Base-by-base conservation (phyloP, 73 alveolate genomes). In the Paramecium caudatum region DNA sequence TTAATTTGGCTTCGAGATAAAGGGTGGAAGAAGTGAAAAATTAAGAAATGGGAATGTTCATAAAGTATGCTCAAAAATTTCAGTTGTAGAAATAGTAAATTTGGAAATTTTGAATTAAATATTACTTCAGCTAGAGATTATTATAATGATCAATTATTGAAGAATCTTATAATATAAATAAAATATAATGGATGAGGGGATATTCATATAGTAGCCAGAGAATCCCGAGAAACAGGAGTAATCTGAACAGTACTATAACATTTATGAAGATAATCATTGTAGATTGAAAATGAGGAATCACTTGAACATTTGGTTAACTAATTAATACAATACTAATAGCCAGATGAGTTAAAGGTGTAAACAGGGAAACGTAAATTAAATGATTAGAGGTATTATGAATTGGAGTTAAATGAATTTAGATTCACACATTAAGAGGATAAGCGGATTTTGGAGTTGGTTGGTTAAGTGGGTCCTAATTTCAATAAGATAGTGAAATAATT, bases 401-500 rank as follows among this genome's bases (percentile, higher is more conserved):
- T n/a, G n/a, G n/a, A n/a, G n/a, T 16, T 30, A 32, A 30, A 65
- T 65, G 16, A 36, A 25, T 32, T 74, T 27, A 74, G 88, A 43
- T 74, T 74, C 43, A 41, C 88, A 41, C 15, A 21, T 41, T 27
- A 74, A 74, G 88, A 74, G 19, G 88, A 74, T 74, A 74, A 74
- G 65, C 88, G 39, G 21, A 74, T 74, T 27, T 74, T 74, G 30
- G 47, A 74, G 43, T 45, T 74, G 10, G 88, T 74, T 10, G 36
- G 16, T 16, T 45, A 74, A 43, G 88, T 74, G 9, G 88, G 88
- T 74, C 88, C 88, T 1, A 74, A 74, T 45, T 74, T 74, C 43
- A 74, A 74, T n/a, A 74, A 74, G 32, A 74, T 74, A 74, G 88
- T 74, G 33, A 74, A 74, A 74, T 43, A 74, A 25, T 74, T 74